Percentiles rank a stretch among this genome's conserved stretches.
Conservation (phyloP, 176 grass and related monocot genomes). For the Cymbopogon citratus region DNA sequence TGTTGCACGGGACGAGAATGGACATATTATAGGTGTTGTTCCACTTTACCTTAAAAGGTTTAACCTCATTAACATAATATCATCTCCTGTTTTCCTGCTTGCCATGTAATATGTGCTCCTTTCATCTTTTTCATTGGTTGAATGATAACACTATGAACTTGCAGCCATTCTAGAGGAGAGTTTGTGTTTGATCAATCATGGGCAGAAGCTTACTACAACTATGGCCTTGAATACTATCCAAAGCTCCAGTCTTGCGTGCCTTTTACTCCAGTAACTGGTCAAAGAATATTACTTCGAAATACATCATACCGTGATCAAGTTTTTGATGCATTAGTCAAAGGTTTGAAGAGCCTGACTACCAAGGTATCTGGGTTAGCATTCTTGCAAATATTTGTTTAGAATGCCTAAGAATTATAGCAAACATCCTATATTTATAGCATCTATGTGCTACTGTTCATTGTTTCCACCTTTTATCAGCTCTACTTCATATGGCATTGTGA, state of each 20-base stretch:
- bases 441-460: not conserved
- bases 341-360: constrained; percentile 65
- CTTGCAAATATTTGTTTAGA: not conserved
- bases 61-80: constrained; percentile 34
- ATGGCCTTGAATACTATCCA: constrained; percentile 85
- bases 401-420: constrained; percentile 1
- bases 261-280: constrained; percentile 94
- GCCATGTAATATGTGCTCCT: not conserved
- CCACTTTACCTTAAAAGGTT: constrained; percentile 99
- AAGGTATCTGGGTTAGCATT: constrained; percentile 49
- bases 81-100: constrained; percentile 16
- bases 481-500: constrained; percentile 6
- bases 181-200: constrained; percentile 95
- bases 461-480: not conserved
- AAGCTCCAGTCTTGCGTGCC: constrained; percentile 93
- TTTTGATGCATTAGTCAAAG: constrained; percentile 72
- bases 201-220: constrained; percentile 93
- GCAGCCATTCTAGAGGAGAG: constrained; percentile 95
- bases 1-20: constrained; percentile 70
- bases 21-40: constrained; percentile 84
- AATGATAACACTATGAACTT: constrained; percentile 41
- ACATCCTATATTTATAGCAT: not conserved
- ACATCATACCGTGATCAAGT: constrained; percentile 63
- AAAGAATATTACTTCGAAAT: constrained; percentile 86
- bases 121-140: constrained; percentile 25